Base-by-base conservation (phyloP, 1,139 yeast species). In the Suhomyces ambrosiae region DNA sequence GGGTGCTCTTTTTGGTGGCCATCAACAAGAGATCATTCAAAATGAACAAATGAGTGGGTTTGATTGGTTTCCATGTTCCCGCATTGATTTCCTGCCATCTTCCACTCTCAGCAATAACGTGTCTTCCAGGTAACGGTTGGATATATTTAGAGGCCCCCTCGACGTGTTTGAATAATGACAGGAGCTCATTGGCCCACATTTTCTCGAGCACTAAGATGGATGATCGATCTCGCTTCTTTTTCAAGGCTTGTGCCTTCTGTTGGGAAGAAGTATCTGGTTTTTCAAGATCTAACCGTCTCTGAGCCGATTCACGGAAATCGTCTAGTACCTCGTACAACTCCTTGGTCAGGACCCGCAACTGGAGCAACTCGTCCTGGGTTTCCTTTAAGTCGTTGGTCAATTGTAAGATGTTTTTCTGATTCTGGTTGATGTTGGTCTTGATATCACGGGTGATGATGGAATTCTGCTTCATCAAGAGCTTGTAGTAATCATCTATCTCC, bases 11-110 rank as follows among this genome's bases (percentile, higher is more conserved):
- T 47, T 81, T 78, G 1, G 86, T 72, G 0, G 96, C 96, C 32
- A 89, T 70, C 36, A 90, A 63, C 2, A 89, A 60, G 49, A 84
- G 73, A 58, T 90, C 97, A 56, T 86, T 89, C 46, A 90, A 68
- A 8, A 90, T 62, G 50, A 86, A 85, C 33, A 90, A 63, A 54
- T 86, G 95, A 2, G 84, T 82, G 2, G 89, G 82, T 51, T 86
- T 82, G 30, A 84, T 71, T 1, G 89, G 82, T 55, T 87, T 86
- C 80, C 90, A 82, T 13, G 96, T 89, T 0, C 95, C 92, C 2
- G 86, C 80, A 53, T 89, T 89, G 41, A 90, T 68, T 59, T 90
- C 96, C 44, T 76, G 79, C 97, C 97, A 90, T 35, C 92, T 76
- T 1, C 85, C 83, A 59, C 89, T 82, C 52, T 88, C 94, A 7